Percentiles rank a stretch among this genome's conserved stretches.
These are phyloP conservation scores for Pterocarpus macrocarpus DNA, from an alignment of 306 rosid genomes.

Conservation along the genomic window DNA sequence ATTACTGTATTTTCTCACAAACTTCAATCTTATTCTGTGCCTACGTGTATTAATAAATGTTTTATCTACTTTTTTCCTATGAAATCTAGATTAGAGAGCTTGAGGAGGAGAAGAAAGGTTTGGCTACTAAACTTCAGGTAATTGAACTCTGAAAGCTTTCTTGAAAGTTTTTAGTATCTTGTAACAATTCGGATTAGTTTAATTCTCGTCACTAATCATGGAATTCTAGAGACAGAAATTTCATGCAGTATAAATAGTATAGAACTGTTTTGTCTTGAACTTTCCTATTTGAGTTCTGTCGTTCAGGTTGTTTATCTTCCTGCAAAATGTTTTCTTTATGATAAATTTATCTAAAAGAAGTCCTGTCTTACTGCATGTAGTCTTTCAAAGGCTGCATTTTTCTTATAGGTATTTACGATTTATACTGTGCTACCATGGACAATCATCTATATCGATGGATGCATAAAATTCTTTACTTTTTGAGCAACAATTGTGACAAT, in stretches of 20 bases:
- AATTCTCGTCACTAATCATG: constrained; percentile 22
- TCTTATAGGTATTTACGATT: not conserved
- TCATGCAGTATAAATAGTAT: constrained; percentile 1
- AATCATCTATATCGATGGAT: not conserved
- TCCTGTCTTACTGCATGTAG: not conserved
- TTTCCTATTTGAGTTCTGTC: constrained; percentile 4
- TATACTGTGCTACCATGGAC: not conserved
- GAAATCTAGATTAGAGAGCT: constrained; percentile 97
- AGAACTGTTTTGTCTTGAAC: not conserved
- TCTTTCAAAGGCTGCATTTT: not conserved
- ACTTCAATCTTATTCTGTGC: constrained; percentile 3
- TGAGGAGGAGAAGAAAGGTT: constrained; percentile 99
- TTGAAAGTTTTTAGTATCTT: constrained; percentile 21
- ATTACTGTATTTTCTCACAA: constrained; percentile 38
- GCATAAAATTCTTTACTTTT: not conserved
- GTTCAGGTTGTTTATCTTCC: constrained; percentile 15
- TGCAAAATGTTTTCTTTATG: not conserved
- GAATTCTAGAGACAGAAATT: not conserved
- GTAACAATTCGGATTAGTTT: not conserved
- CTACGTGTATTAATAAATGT: constrained; percentile 32
- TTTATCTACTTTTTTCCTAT: constrained; percentile 49
- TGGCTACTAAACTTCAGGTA: constrained; percentile 95
- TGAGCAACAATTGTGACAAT: not conserved
- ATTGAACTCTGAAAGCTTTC: constrained; percentile 42
- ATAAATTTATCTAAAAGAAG: not conserved